Evolutionary conservation across 2,329 filamentous ascomycete genomes (phyloP).

Genomic region (Grosmannia serpens): DNA sequence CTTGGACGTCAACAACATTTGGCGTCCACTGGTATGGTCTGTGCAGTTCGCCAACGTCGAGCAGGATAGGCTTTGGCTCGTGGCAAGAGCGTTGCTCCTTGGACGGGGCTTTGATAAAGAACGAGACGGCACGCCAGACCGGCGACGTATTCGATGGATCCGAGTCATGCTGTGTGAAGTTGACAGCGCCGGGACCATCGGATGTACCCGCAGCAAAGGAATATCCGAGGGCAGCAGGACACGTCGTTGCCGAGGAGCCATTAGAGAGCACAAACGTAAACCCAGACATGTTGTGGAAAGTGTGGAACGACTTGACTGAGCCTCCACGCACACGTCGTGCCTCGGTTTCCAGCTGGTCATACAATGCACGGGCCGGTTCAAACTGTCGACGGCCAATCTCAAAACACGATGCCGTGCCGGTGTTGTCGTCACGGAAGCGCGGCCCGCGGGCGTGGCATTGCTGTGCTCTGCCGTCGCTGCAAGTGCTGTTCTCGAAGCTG

Average conservation of each 20-base stretch:
- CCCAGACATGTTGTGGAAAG: constrained; percentile 65
- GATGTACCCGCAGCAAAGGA: constrained; percentile 85
- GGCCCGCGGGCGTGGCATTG: constrained; percentile 62
- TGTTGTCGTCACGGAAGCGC: constrained; percentile 51
- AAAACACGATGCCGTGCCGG: constrained; percentile 63
- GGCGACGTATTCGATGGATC: constrained; percentile 55
- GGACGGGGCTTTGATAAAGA: constrained; percentile 58
- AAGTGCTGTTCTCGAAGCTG: constrained; percentile 69
- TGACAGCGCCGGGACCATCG: constrained; percentile 77
- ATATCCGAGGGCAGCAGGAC: constrained; percentile 76
- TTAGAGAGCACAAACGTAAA: constrained; percentile 64
- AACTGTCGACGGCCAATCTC: constrained; percentile 61
- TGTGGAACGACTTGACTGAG: constrained; percentile 67
- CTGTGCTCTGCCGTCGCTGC: constrained; percentile 52
- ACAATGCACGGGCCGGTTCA: constrained; percentile 36
- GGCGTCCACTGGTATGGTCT: constrained; percentile 78
- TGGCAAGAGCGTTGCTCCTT: constrained; percentile 66
- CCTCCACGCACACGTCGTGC: constrained; percentile 46
- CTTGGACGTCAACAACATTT: constrained; percentile 83
- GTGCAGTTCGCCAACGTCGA: constrained; percentile 76
- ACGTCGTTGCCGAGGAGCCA: constrained; percentile 59
- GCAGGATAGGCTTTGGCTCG: constrained; percentile 67
- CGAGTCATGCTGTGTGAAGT: constrained; percentile 80
- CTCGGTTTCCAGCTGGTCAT: constrained; percentile 36
- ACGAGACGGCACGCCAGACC: constrained; percentile 67